Evolutionary conservation across 2,329 filamentous ascomycete species (phyloP).

Genomic region (Colletotrichum sp.): DNA sequence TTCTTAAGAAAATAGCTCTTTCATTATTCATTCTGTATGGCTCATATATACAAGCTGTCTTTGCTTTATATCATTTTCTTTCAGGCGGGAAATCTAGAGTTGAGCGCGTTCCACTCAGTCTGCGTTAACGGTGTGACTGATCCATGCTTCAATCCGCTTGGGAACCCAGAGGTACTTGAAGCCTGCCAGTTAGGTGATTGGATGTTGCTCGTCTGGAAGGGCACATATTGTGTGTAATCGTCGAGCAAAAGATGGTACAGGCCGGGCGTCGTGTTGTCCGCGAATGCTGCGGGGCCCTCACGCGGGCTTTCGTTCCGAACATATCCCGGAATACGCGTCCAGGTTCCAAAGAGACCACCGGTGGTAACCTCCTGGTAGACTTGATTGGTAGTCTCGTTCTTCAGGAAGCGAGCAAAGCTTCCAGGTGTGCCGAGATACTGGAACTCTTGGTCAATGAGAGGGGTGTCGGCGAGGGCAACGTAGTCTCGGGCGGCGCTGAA

Average conservation of each 20-base stretch:
- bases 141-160: conserved; percentile 51
- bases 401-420: conserved; percentile 52
- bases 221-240: conserved; percentile 47
- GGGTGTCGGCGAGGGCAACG: conserved; percentile 41
- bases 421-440: conserved; percentile 43
- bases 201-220: conserved; percentile 47
- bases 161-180: conserved; percentile 41
- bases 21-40: neutral
- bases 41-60: neutral
- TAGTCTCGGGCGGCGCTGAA: conserved; percentile 52
- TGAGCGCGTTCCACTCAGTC: conserved; percentile 40
- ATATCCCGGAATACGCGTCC: conserved; percentile 43
- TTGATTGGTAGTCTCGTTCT: conserved; percentile 53
- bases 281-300: conserved; percentile 43
- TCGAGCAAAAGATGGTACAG: conserved; percentile 48
- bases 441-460: conserved; percentile 56
- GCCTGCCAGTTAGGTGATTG: conserved; percentile 39
- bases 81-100: conserved; percentile 2
- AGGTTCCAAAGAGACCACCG: conserved; percentile 51
- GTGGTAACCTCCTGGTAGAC: conserved; percentile 52
- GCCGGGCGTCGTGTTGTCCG: conserved; percentile 36
- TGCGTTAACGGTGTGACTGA: conserved; percentile 48
- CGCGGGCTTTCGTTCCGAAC: conserved; percentile 33
- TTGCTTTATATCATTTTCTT: neutral
- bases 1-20: neutral